Percentiles rank a stretch among this genome's conserved stretches.
Conservation (phyloP, 177 flowering plant species). For the Vitis hybrid region DNA sequence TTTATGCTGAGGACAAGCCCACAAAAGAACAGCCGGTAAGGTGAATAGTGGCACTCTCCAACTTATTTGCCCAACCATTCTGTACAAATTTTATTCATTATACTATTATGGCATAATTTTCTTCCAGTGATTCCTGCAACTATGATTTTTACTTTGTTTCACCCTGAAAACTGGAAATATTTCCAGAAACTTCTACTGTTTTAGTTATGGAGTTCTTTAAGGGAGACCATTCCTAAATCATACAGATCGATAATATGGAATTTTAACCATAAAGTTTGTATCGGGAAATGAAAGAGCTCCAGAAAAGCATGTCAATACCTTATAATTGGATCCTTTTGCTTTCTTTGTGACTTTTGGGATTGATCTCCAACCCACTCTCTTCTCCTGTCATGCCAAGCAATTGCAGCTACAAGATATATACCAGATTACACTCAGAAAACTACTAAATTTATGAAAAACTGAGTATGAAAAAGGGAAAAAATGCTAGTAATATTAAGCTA, state of each 20-base stretch:
- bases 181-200: background rate
- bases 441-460: background rate
- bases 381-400: constrained; percentile 48
- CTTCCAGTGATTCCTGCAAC: background rate
- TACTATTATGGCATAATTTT: no score
- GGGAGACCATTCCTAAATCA: no score
- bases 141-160: background rate
- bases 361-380: constrained; percentile 47
- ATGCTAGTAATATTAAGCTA: no score
- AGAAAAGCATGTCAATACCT: constrained; percentile 25
- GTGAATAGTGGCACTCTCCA: no score
- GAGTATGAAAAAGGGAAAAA: background rate
- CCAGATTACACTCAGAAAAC: constrained; percentile 9
- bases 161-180: background rate
- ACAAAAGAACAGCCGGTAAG: no score
- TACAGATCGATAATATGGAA: no score
- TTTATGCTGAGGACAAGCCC: no score
- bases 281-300: background rate
- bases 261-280: no score
- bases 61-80: no score
- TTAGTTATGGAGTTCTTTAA: no score
- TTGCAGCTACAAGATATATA: constrained; percentile 31
- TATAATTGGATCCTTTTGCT: constrained; percentile 41
- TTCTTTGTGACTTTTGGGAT: constrained; percentile 24
- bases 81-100: no score